Percentiles rank a stretch among this genome's conserved stretches.
phyloP scores from a whole-genome alignment of 2,329 filamentous ascomycete species.

The Purpureocillium lavendulum region DNA sequence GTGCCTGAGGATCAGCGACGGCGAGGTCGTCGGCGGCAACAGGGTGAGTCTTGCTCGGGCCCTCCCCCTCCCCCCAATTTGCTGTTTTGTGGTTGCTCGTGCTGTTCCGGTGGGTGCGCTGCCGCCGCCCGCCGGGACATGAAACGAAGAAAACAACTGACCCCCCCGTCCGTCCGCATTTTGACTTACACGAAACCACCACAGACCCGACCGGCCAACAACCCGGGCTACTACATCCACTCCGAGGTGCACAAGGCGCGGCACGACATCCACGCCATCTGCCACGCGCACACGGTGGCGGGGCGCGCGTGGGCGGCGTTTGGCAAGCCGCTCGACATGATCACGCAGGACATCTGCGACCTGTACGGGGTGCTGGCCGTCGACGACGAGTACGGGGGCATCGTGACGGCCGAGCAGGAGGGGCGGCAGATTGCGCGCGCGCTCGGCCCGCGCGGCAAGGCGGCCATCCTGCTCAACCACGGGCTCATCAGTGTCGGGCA shows the following conservation, averaged over 20 bases:
- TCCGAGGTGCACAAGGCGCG: slow-evolving; percentile 58
- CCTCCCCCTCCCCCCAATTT: neutral
- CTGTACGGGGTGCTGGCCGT: slow-evolving; percentile 55
- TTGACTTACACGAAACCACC: neutral
- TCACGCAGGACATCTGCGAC: slow-evolving; percentile 59
- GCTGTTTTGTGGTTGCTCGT: too few relatives aligned
- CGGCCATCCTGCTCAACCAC: slow-evolving; percentile 61
- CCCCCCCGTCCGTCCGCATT: too few relatives aligned
- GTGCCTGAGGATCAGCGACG: slow-evolving; percentile 46
- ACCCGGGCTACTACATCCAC: slow-evolving; percentile 64
- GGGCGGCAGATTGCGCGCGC: slow-evolving; percentile 55
- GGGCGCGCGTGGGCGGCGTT: slow-evolving; percentile 64
- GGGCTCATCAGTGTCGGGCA: slow-evolving; percentile 61
- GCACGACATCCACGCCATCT: slow-evolving; percentile 56
- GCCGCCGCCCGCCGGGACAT: too few relatives aligned
- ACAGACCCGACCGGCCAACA: slow-evolving; percentile 48
- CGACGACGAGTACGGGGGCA: slow-evolving; percentile 48
- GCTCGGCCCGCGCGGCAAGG: slow-evolving; percentile 50
- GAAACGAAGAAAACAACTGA: too few relatives aligned
- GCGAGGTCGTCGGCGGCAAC: slow-evolving; percentile 57
- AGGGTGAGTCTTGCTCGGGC: slow-evolving; percentile 18
- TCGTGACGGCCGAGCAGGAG: slow-evolving; percentile 53
- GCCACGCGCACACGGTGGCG: slow-evolving; percentile 58
- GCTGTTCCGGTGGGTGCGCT: too few relatives aligned
- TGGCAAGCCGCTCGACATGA: slow-evolving; percentile 57